Percentiles rank a stretch among this genome's conserved stretches.
Conservation (phyloP, 345 rosid genomes). For the Carallia brachiata region DNA sequence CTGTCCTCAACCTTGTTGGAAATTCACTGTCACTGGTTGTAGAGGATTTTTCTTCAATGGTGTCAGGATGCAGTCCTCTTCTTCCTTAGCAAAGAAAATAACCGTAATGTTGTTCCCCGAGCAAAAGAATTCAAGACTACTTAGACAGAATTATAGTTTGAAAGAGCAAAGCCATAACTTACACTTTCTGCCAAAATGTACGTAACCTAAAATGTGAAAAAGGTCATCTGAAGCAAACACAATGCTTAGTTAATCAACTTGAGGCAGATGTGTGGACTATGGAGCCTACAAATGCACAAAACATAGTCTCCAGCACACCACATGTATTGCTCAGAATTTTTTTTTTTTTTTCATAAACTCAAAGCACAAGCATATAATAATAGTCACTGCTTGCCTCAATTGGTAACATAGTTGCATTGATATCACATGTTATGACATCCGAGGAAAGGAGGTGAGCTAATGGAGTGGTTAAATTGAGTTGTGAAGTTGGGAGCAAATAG, state of each 20-base stretch:
- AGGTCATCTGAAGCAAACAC: background rate
- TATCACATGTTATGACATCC: no score
- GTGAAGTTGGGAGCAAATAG: no score
- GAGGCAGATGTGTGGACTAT: background rate
- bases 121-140: constrained; percentile 6
- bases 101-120: constrained; percentile 59
- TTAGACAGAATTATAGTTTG: constrained; percentile 1
- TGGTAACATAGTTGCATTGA: no score
- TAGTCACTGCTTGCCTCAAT: no score
- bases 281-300: background rate
- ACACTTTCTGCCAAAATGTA: background rate
- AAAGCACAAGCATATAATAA: no score
- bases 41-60: constrained; percentile 62
- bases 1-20: constrained; percentile 82
- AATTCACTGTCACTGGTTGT: constrained; percentile 60
- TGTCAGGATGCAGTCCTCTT: constrained; percentile 57
- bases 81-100: constrained; percentile 85
- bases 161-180: background rate
- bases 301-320: background rate
- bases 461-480: no score
- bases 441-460: no score
- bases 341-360: no score
- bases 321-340: no score
- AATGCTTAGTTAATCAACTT: background rate
- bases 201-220: background rate